These are phyloP conservation scores for Thielaviopsis euricoi DNA, from an alignment of 2,329 filamentous ascomycete genomes.

Conservation along the genomic window DNA sequence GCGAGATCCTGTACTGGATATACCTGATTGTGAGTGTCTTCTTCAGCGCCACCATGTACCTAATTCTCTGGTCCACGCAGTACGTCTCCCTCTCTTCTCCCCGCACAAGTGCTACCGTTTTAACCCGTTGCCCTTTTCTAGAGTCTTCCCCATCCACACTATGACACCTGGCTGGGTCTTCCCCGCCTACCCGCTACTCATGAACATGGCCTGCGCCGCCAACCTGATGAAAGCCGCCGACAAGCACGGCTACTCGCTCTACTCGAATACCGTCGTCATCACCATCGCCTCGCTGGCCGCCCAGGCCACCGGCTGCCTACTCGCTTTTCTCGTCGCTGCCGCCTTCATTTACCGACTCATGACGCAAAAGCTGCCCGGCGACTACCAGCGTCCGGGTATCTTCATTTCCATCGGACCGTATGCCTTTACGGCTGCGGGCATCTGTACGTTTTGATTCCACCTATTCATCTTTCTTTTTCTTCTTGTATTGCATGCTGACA, in stretches of 20 bases:
- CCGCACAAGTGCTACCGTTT: too few species aligned
- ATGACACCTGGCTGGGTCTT: slow-evolving; percentile 89
- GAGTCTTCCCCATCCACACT: slow-evolving; percentile 49
- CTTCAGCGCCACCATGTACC: slow-evolving; percentile 54
- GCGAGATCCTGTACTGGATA: slow-evolving; percentile 59
- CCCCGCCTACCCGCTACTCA: slow-evolving; percentile 64
- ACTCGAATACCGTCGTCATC: slow-evolving; percentile 28
- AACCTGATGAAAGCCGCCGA: slow-evolving; percentile 31
- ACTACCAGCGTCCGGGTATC: slow-evolving; percentile 61
- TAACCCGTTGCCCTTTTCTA: too few species aligned
- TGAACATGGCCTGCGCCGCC: slow-evolving; percentile 57
- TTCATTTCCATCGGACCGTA: slow-evolving; percentile 70
- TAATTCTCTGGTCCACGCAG: slow-evolving; percentile 52
- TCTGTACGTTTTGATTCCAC: slow-evolving; percentile 23
- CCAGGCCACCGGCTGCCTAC: slow-evolving; percentile 39
- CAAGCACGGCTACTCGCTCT: slow-evolving; percentile 14
- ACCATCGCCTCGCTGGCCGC: slow-evolving; percentile 32
- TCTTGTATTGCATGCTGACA: too few species aligned
- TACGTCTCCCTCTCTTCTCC: slow-evolving; percentile 18
- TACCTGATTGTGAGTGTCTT: slow-evolving; percentile 52
- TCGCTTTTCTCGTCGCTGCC: slow-evolving; percentile 62
- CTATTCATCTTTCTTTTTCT: not conserved
- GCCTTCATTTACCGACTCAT: slow-evolving; percentile 76
- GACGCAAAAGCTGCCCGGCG: slow-evolving; percentile 70
- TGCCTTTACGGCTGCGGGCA: slow-evolving; percentile 36